Evolutionary conservation across 2,329 filamentous ascomycete genomes (phyloP).

Genomic region (Phyllosticta citriasiana): DNA sequence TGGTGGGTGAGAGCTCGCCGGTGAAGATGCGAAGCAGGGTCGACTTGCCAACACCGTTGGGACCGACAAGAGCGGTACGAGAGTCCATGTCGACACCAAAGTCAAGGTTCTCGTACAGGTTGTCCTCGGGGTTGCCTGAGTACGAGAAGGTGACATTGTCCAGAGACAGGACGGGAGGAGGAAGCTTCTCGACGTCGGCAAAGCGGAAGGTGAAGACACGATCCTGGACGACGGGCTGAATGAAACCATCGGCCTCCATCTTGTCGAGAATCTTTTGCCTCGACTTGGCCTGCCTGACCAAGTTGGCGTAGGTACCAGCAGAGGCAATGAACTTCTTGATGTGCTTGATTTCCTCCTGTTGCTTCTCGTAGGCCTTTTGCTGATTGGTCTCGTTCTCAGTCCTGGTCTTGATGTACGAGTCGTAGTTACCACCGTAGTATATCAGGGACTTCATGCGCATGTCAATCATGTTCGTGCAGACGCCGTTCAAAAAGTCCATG

Average conservation of each 20-base stretch:
- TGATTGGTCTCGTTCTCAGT: slow-evolving; percentile 94
- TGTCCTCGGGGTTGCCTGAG: slow-evolving; percentile 79
- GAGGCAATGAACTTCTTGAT: slow-evolving; percentile 99
- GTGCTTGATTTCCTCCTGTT: slow-evolving; percentile 97
- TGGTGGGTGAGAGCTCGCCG: slow-evolving; percentile 78
- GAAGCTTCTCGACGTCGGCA: slow-evolving; percentile 98
- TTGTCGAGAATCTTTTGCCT: slow-evolving; percentile 99
- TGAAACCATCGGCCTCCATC: slow-evolving; percentile 99
- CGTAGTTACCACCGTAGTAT: slow-evolving; percentile 99
- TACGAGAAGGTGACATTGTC: slow-evolving; percentile 98
- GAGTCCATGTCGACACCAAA: slow-evolving; percentile 99
- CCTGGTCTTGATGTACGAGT: slow-evolving; percentile 89
- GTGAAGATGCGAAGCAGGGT: slow-evolving; percentile 95
- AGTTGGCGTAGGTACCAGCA: slow-evolving; percentile 98
- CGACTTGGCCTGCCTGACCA: slow-evolving; percentile 97
- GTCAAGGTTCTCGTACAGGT: slow-evolving; percentile 92
- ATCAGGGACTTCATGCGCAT: slow-evolving; percentile 83
- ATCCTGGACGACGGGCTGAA: slow-evolving; percentile 78
- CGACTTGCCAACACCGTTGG: slow-evolving; percentile 98
- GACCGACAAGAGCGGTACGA: slow-evolving; percentile 88
- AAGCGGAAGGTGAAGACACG: slow-evolving; percentile 96
- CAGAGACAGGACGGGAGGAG: slow-evolving; percentile 89
- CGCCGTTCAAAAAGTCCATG: slow-evolving; percentile 98
- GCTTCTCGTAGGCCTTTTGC: slow-evolving; percentile 97
- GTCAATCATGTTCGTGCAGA: slow-evolving; percentile 97